Evolutionary conservation across 768 basidiomycete genomes (phyloP), one percentile per base, ranked within the genome.

Genomic region (Psilocybe cyanescens): DNA sequence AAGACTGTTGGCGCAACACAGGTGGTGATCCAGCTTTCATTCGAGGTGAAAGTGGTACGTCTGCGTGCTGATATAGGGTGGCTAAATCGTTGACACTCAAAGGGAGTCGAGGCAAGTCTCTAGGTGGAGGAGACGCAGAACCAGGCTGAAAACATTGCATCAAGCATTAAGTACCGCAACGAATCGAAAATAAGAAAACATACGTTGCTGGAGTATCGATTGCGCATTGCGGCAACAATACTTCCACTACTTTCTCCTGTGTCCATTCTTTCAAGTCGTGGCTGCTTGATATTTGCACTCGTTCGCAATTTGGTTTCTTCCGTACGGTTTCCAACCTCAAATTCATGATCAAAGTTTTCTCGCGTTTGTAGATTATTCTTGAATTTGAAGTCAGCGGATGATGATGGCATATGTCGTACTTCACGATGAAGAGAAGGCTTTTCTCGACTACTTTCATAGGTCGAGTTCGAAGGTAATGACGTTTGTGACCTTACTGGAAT

Each of bases 191-290:
- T 48, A 11, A 30, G 61, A 44, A 61, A 44, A 77, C 87, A 47
- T 66, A 91, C 90, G 58, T 72, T 77, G 45, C 75, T 80, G 19
- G 84, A 79, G 65, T 89, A 92, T 53, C 83, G 83, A 68, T 82
- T 83, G 47, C 87, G 81, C 80, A 94, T 86, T 1, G 85, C 84
- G 46, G 90, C 87, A 48, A 93, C 90, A 28, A 88, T 74, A 65
- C 83, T 86, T 11, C 82, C 83, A 51, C 68, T 81, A 62, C 84
- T 87, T 44, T 72, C 79, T 5, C 79, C 80, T 2, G 86, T 84
- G 48, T 87, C 85, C 19, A 72, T 78, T 61, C 83, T 79, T 54
- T 88, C 84, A 3, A 85, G 65, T 14, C 68, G 37, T 44, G 70
- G 58, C 28, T 65, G 61, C 59, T 74, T 78, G 4, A 68, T 66